Evolutionary conservation across 371 early-diverging fungal species (phyloP).

Genomic region (Circinella umbellata): DNA sequence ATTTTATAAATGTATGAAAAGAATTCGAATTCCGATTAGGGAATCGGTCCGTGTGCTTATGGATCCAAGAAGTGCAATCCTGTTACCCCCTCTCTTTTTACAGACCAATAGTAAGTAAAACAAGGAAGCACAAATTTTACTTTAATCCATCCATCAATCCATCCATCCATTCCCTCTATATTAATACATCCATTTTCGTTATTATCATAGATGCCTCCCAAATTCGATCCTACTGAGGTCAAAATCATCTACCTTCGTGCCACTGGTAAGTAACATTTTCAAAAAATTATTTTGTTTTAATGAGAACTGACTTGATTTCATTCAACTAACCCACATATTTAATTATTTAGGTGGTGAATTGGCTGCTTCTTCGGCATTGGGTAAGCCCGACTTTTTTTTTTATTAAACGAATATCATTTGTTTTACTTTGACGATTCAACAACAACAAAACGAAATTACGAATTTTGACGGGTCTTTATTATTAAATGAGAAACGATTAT

Average conservation of each 20-base stretch:
- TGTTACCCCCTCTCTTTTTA: not conserved
- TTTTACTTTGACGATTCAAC: not conserved
- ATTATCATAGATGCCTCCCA: conserved; percentile 70
- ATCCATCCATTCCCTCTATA: conserved; percentile 7
- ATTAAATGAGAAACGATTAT: not conserved
- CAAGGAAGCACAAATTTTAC: too few species aligned
- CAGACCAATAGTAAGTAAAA: conserved; percentile 10
- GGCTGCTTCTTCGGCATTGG: conserved; percentile 97
- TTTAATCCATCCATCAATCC: conserved; percentile 27
- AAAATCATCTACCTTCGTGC: conserved; percentile 94
- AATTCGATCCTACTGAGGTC: conserved; percentile 89
- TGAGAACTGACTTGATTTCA: too few species aligned
- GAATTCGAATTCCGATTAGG: too few species aligned
- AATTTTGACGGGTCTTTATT: not conserved
- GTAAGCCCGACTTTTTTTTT: conserved; percentile 65
- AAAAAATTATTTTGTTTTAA: not conserved
- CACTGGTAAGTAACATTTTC: conserved; percentile 75
- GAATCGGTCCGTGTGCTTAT: too few species aligned
- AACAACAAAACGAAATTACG: not conserved
- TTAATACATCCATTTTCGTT: conserved; percentile 16
- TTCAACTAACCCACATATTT: not conserved
- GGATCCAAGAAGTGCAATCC: too few species aligned
- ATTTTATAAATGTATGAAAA: too few species aligned
- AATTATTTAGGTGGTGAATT: conserved; percentile 83
- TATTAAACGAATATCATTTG: conserved; percentile 28